Evolutionary conservation across 306 rosid genomes (phyloP).

Genomic region (Malus orientalis): DNA sequence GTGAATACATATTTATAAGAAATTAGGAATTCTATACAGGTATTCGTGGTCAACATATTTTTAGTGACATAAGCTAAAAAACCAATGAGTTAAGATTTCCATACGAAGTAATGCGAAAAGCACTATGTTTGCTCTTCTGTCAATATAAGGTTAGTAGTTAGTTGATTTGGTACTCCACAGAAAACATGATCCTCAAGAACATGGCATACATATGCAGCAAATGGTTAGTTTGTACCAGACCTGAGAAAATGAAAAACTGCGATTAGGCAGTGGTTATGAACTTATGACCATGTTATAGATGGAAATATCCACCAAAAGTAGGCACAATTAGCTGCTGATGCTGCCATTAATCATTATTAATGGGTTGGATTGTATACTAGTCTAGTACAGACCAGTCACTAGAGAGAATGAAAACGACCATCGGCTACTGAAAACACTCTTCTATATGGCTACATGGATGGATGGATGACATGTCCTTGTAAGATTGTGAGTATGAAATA

Average conservation of each 20-base stretch:
- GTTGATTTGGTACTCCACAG: background rate
- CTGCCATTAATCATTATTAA: no score
- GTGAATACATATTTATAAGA: background rate
- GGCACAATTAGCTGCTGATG: no score
- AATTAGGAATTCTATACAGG: background rate
- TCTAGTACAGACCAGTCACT: background rate
- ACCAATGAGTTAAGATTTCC: background rate
- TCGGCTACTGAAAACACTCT: no score
- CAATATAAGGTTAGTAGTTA: background rate
- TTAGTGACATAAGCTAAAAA: background rate
- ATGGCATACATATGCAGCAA: background rate
- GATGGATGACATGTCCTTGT: background rate
- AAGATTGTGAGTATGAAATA: no score
- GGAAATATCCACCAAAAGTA: no score
- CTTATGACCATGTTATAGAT: no score
- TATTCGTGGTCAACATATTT: background rate
- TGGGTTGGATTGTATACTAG: no score
- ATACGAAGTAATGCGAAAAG: background rate
- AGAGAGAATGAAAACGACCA: background rate
- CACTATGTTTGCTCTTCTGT: background rate
- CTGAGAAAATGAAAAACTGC: no score
- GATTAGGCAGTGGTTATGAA: no score
- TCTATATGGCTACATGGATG: no score
- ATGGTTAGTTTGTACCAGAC: no score
- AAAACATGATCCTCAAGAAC: background rate